Evolutionary conservation across 495 filamentous ascomycete species (phyloP).

Genomic region (Hypomontagnella submonticulosa): DNA sequence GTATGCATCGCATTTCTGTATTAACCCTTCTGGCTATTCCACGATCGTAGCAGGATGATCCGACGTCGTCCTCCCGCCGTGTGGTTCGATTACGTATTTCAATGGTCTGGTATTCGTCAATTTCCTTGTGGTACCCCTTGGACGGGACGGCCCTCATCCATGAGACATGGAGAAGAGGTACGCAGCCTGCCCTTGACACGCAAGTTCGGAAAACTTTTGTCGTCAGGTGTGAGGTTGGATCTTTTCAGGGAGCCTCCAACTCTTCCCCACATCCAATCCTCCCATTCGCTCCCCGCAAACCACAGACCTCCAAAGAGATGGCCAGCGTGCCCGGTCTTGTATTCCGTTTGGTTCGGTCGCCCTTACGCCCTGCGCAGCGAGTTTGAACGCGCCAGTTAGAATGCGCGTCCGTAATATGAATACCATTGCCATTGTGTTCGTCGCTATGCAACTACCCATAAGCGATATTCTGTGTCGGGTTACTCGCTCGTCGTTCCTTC

Average conservation of each 20-base stretch:
- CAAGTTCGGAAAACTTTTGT: slow-evolving; percentile 35
- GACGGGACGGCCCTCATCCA: slow-evolving; percentile 36
- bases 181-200: slow-evolving; percentile 16
- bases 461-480: slow-evolving; percentile 26
- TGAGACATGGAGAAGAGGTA: slow-evolving; percentile 27
- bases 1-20: slow-evolving; percentile 22
- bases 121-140: slow-evolving; percentile 27
- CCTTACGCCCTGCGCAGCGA: slow-evolving; percentile 26
- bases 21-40: slow-evolving; percentile 9
- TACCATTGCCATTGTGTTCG: slow-evolving; percentile 22
- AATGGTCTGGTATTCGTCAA: slow-evolving; percentile 40
- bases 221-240: slow-evolving; percentile 43
- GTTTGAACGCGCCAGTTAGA: slow-evolving; percentile 22
- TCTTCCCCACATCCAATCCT: slow-evolving; percentile 33
- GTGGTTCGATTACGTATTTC: slow-evolving; percentile 44
- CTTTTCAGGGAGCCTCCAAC: slow-evolving; percentile 41
- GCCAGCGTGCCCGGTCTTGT: slow-evolving; percentile 21
- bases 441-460: slow-evolving; percentile 14
- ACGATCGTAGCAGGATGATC: slow-evolving; percentile 20
- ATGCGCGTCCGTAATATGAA: slow-evolving; percentile 15
- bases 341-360: slow-evolving; percentile 35
- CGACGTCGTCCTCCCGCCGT: slow-evolving; percentile 17
- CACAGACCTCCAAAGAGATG: slow-evolving; percentile 29
- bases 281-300: slow-evolving; percentile 38
- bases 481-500: slow-evolving; percentile 19